Base-by-base conservation (phyloP, 441 rosid genomes). In the Gossypium laxum region DNA sequence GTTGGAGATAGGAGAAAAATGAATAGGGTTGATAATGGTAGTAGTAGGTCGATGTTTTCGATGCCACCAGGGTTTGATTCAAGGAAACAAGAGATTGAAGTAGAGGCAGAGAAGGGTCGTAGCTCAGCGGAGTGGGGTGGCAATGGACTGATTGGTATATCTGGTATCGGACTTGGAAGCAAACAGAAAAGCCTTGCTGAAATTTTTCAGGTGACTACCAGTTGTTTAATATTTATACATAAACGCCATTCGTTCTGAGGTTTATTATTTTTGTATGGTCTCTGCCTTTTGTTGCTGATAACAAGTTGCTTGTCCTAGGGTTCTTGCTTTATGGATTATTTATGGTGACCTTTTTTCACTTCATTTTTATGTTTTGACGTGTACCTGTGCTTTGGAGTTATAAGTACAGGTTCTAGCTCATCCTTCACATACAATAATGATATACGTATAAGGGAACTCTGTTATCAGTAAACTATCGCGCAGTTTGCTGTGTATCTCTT, bases 31-130 rank as follows among this genome's bases (percentile, higher is more conserved):
- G 86, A 82, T 63, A 80, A 82, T 41, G 78, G 79, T 14, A 63
- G 79, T 5, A 67, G 57, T 55, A 82, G 85, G 74, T 85, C 97
- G 21, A 78, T 91, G 80, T 86, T 86, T 77, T 76, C 92, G 1
- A 85, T 80, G 90, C 96, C 93, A 1, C 96, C 96, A 1, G 98
- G 97, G 56, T 91, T 91, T 82, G 88, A 87, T 64, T 80, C 86
- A 14, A 86, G 84, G 85, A 86, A 83, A 76, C 86, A 82, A 60
- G 90, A 82, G 73, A 74, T 14, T 52, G 91, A 82, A 47, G 64
- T 76, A 48, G 88, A 81, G 72, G 28, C 45, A 0, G 90, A 85
- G 64, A 86, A 82, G 32, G 55, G 52, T 10, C 69, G n/a, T 68
- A 82, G 80, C 71, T 77, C 91, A 0, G 83, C 82, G 0, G 96